Evolutionary conservation across 2,329 filamentous ascomycete species (phyloP).

Genomic region (Tolypocladium pustulatum): DNA sequence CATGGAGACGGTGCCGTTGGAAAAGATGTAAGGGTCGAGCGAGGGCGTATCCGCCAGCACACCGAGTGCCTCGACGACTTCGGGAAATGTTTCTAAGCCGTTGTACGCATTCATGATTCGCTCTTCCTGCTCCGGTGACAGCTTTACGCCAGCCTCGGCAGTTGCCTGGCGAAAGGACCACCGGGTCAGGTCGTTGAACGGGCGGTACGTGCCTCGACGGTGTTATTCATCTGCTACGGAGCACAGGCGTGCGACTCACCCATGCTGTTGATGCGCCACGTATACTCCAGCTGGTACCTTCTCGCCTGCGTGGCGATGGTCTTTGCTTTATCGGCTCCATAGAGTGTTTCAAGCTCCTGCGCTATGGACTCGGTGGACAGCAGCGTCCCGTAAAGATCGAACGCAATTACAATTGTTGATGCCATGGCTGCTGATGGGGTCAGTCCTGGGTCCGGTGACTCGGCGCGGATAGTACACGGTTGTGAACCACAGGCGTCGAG

Average conservation of each 20-base stretch:
- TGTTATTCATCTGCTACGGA: neutral
- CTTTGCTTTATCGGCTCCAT: constrained; percentile 45
- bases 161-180: constrained; percentile 54
- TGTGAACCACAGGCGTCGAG: neutral
- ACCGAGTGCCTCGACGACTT: constrained; percentile 45
- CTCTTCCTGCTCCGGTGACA: constrained; percentile 32
- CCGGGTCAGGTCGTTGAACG: constrained; percentile 33
- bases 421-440: constrained; percentile 7
- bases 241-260: constrained; percentile 30
- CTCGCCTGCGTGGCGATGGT: constrained; percentile 52
- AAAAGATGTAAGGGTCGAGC: constrained; percentile 53
- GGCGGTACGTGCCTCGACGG: constrained; percentile 31
- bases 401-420: constrained; percentile 44
- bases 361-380: constrained; percentile 62
- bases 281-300: constrained; percentile 65
- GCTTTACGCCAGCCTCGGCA: constrained; percentile 38
- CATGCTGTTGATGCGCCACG: constrained; percentile 68
- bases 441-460: neutral
- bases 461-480: too few relatives aligned
- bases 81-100: constrained; percentile 51
- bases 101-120: constrained; percentile 55
- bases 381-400: constrained; percentile 68
- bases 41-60: constrained; percentile 26
- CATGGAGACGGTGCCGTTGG: constrained; percentile 58
- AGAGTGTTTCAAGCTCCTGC: constrained; percentile 43